A percentile compares a stretch with the other conserved stretches of the same genome.
phyloP scores from a whole-genome alignment of 2,329 filamentous ascomycete genomes.

The Fragosphaeria purpurea region DNA sequence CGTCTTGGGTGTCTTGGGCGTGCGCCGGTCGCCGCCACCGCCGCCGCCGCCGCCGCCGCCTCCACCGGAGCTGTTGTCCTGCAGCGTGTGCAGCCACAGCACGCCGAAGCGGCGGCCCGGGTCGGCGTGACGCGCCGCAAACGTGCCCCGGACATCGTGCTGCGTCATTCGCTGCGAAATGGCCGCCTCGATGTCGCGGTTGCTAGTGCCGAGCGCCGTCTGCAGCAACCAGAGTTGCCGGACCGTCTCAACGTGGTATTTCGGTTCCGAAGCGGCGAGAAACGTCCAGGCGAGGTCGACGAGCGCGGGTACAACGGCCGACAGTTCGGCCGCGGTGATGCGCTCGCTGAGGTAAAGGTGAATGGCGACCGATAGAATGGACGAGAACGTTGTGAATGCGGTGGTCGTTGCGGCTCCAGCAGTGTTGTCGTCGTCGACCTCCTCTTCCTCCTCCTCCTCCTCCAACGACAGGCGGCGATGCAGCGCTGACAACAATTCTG shows the following conservation, averaged over 20 bases:
- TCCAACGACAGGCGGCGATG: conserved; percentile 29
- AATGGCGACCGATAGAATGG: conserved; percentile 47
- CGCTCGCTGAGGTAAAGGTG: conserved; percentile 46
- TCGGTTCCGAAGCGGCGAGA: conserved; percentile 71
- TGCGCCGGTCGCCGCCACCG: conserved; percentile 32
- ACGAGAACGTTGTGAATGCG: conserved; percentile 46
- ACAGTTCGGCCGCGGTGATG: conserved; percentile 43
- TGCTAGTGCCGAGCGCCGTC: conserved; percentile 52
- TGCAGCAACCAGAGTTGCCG: conserved; percentile 81
- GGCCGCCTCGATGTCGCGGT: conserved; percentile 70
- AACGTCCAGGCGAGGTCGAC: conserved; percentile 69
- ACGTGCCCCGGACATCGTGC: conserved; percentile 35
- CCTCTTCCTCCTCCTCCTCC: conserved; percentile 12
- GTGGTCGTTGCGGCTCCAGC: conserved; percentile 15
- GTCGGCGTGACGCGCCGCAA: conserved; percentile 42
- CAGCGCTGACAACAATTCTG: conserved; percentile 40
- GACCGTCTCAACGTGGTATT: conserved; percentile 90
- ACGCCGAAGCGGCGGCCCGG: conserved; percentile 61
- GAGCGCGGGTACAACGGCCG: conserved; percentile 55
- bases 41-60: conserved; percentile 26
- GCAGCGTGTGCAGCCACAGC: conserved; percentile 71
- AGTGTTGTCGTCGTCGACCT: conserved; percentile 14
- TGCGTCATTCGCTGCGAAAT: conserved; percentile 60
- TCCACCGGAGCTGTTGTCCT: conserved; percentile 38
- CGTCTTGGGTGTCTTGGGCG: conserved; percentile 37